phyloP scores from a whole-genome alignment of 345 rosid species.

The Populus ilicifolia region DNA sequence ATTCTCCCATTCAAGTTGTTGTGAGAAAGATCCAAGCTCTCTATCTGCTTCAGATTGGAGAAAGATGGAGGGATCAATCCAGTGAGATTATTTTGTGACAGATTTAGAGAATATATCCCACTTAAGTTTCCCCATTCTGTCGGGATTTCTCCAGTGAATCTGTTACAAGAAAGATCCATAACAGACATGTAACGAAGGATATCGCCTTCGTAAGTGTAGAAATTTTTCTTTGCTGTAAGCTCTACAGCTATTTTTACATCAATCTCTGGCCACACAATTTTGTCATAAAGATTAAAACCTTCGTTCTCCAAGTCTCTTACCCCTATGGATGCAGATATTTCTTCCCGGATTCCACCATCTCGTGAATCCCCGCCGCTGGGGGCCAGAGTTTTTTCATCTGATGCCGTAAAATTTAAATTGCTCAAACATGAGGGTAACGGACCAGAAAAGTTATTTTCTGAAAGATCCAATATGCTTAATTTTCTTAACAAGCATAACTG shows the following conservation, averaged over 20 bases:
- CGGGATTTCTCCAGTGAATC: neutral
- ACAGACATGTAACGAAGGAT: neutral
- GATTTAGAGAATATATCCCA: constrained; percentile 1
- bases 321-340: too few relatives aligned
- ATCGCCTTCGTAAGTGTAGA: neutral
- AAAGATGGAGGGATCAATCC: constrained; percentile 19
- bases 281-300: too few relatives aligned
- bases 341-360: fast-evolving
- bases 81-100: constrained; percentile 31
- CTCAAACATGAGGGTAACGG: constrained; percentile 5
- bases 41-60: constrained; percentile 22
- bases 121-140: neutral
- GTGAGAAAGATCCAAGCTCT: constrained; percentile 35
- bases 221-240: neutral
- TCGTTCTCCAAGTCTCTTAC: too few relatives aligned
- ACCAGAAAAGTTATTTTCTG: neutral
- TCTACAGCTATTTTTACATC: neutral
- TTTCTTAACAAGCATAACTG: neutral
- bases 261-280: fast-evolving
- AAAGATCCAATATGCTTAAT: neutral
- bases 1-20: constrained; percentile 25
- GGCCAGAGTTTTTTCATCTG: neutral
- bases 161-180: neutral
- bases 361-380: too few relatives aligned
- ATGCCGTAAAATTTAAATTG: neutral